Base-by-base conservation (phyloP, 352 stramenopile species). In the Globisporangium emineosum region DNA sequence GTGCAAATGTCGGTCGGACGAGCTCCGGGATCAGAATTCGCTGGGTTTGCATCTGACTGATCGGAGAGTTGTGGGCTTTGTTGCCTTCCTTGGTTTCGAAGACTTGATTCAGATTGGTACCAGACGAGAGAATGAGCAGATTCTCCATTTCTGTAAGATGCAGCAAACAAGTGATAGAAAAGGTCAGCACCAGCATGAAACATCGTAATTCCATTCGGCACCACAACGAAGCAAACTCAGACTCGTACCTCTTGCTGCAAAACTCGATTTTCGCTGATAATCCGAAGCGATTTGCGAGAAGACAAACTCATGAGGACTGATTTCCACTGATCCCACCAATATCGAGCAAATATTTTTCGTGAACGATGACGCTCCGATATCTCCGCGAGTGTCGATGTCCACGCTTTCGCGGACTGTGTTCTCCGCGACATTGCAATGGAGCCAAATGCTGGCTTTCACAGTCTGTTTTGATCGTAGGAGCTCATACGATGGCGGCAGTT, bases 81-180 rank as follows among this genome's bases (percentile, higher is more conserved):
- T 19, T 52, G 6, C 49, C 40, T 21, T 27, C n/a, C 17, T 47
- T 27, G 3, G 15, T 15, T 19, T 56, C 21, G 51, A 81, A 64
- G 54, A 68, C 72, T 1, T 68, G 52, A 15, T 9, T 30, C 8
- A 87, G 27, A 50, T 64, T 83, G 19, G 73, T 75, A 2, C 78
- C 78, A 1, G 72, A 67, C n/a, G 78, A 87, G 29, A 87, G 45
- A 19, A 87, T 60, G 5, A 87, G 66, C 53, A 87, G 52, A 64
- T 73, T 60, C 9, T 72, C 63, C 49, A 33, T 15, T 13, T 67
- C 62, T 67, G 37, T 4, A 21, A 19, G 23, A 4, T n/a, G n/a
- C 25, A 25, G 10, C 10, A 52, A 33, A 12, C 25, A 19, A 23
- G 5, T 9, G n/a, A 23, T 25, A 50, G 9, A 1, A 60, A 13